Evolutionary conservation across 306 rosid genomes (phyloP).

Genomic region (Gleditsia sinensis): DNA sequence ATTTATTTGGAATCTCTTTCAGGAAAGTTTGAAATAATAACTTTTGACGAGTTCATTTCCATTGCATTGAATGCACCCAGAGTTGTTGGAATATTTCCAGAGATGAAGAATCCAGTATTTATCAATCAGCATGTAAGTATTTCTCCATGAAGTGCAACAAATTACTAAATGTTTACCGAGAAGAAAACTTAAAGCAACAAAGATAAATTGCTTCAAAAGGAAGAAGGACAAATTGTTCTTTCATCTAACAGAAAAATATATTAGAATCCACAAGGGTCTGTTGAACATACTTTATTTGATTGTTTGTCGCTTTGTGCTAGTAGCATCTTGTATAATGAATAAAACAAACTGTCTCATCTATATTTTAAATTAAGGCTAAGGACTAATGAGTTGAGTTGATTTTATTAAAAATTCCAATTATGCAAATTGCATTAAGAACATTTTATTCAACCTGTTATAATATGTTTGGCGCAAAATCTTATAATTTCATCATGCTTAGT

Average conservation of each 20-base stretch:
- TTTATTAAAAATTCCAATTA: conserved; percentile 13
- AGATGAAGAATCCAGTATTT: conserved; percentile 78
- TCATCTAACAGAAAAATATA: not conserved
- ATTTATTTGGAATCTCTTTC: conserved; percentile 37
- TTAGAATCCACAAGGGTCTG: not conserved
- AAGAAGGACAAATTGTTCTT: not conserved
- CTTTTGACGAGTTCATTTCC: conserved; percentile 82
- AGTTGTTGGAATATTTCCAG: conserved; percentile 93
- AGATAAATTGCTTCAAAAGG: not conserved
- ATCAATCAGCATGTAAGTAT: conserved; percentile 81
- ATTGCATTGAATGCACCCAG: conserved; percentile 80
- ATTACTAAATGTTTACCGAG: not conserved
- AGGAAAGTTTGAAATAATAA: conserved; percentile 74
- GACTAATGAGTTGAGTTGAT: conserved; percentile 1
- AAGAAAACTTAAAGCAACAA: not conserved
- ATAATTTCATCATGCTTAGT: conserved; percentile 23
- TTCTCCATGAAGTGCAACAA: conserved; percentile 23
- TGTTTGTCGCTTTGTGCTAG: not conserved
- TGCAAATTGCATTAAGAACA: not conserved
- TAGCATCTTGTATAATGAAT: not conserved
- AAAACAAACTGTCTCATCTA: not conserved
- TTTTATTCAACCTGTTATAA: conserved; percentile 14
- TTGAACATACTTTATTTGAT: conserved; percentile 3
- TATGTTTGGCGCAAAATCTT: not conserved
- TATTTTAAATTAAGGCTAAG: conserved; percentile 12